Base-by-base conservation (phyloP, 2,329 filamentous ascomycete genomes). In the Myrmaecium sp. region DNA sequence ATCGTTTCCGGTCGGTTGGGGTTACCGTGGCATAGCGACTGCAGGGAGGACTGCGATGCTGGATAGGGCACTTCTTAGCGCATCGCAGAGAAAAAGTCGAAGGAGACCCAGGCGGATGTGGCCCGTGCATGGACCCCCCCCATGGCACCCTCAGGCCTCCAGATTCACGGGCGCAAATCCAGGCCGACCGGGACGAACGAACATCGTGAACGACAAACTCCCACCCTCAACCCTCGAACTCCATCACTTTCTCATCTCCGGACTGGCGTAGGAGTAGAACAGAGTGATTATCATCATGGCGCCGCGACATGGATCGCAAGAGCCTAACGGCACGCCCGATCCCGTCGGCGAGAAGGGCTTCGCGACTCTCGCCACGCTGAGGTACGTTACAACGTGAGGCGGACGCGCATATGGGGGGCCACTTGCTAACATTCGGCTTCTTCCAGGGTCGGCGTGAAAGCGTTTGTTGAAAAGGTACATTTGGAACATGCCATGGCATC, bases 351-450 rank as follows among this genome's bases (percentile, higher is more conserved):
- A 86, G 51, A 91, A 75, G 48, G 77, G 83, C 30, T 74, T 74
- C 46, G 83, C 84, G 39, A 94, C 83, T 18, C 60, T 89, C 34
- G 76, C 82, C 41, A 86, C 83, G 16, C 64, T 95, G 40, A 69
- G 69, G 77, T 80, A 62, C 43, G 70, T 57, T 39, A 35, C 36
- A 44, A 30, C 37, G 23, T 21, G 32, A 15, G 11, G 14, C 23
- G 11, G 24, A 10, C 17, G 14, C 17, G 11, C 19, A 5, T 12
- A 17, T 17, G 13, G n/a, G 9, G 14, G 16, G 16, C 25, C 13
- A 21, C 14, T 16, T 21, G 29, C 32, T 39, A 23, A 38, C 26
- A 24, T 27, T 29, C 17, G n/a, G 23, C 33, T 28, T 33, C 28
- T 27, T 42, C 33, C 41, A 76, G 70, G 38, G 68, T 74, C 36